Percentiles rank a stretch among this genome's conserved stretches.
phyloP scores from a whole-genome alignment of 208 protist genomes.

The Leishmania gerbilli region DNA sequence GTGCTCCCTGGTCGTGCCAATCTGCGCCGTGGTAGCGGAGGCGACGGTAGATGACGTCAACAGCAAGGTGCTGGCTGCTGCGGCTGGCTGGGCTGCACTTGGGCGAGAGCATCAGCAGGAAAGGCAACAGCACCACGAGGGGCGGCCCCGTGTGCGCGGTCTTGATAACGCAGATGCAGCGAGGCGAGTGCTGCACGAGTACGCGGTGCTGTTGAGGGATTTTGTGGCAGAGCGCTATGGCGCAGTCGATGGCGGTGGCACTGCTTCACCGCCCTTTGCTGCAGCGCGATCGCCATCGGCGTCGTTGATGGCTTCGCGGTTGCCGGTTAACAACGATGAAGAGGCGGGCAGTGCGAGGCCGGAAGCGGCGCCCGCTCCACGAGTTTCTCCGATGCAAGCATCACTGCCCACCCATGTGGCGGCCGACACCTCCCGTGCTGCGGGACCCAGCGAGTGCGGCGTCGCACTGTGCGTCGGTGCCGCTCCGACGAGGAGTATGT shows the following conservation, averaged over 20 bases:
- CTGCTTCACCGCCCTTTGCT: not conserved
- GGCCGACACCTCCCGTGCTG: not conserved
- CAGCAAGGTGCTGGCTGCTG: conserved; percentile 24
- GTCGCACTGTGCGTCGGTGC: not conserved
- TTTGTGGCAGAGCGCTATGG: conserved; percentile 11
- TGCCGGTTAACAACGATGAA: not conserved
- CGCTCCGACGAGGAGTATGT: not conserved
- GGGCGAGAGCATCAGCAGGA: conserved; percentile 25
- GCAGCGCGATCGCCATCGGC: not conserved
- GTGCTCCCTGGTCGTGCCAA: conserved; percentile 30
- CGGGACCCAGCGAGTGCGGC: not conserved
- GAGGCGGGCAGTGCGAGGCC: not conserved
- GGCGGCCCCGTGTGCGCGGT: not conserved
- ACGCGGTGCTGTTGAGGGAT: conserved; percentile 15
- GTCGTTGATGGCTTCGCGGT: not conserved
- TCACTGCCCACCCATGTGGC: not conserved
- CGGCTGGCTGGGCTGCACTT: conserved; percentile 33
- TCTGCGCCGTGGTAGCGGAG: conserved; percentile 41
- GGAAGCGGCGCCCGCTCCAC: not conserved
- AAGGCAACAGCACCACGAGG: not conserved
- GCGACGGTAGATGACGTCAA: conserved; percentile 26
- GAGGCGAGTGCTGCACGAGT: conserved; percentile 27
- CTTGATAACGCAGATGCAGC: conserved; percentile 33
- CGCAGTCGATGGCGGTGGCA: not conserved
- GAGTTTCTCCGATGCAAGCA: not conserved